Evolutionary conservation across 1,139 yeast genomes (phyloP).

Genomic region (Kodamaea sp.): DNA sequence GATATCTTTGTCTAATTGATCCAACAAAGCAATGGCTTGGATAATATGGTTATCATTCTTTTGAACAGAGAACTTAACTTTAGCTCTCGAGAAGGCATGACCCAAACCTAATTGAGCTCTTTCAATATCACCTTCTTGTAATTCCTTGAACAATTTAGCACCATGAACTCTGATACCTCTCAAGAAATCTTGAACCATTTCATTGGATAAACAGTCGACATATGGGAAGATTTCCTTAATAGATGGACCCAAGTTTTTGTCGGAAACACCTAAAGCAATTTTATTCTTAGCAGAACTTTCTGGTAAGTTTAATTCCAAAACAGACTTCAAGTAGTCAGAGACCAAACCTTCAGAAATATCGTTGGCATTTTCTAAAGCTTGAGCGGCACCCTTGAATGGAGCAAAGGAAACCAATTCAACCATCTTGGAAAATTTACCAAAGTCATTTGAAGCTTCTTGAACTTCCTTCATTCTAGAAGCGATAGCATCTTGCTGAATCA

Average conservation of each 20-base stretch:
- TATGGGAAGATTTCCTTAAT: conserved; percentile 86
- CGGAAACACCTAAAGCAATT: conserved; percentile 81
- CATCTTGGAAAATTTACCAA: conserved; percentile 85
- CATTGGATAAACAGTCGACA: conserved; percentile 87
- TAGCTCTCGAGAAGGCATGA: conserved; percentile 97
- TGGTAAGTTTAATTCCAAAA: conserved; percentile 88
- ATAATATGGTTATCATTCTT: conserved; percentile 98
- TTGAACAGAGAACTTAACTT: conserved; percentile 97
- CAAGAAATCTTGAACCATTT: conserved; percentile 88
- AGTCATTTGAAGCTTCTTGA: conserved; percentile 85
- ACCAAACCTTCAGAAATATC: conserved; percentile 97
- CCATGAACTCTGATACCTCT: conserved; percentile 95
- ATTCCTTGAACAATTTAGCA: conserved; percentile 80
- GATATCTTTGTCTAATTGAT: conserved; percentile 94
- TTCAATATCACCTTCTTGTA: conserved; percentile 93
- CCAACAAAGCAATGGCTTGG: conserved; percentile 95
- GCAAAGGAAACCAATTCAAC: conserved; percentile 93
- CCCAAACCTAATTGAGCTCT: conserved; percentile 98
- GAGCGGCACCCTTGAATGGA: conserved; percentile 98
- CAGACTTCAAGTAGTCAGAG: conserved; percentile 84
- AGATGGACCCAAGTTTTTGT: conserved; percentile 94
- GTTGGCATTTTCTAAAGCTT: conserved; percentile 96
- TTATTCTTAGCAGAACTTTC: conserved; percentile 70
- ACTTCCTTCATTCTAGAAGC: conserved; percentile 92
- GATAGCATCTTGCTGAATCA: conserved; percentile 89